Evolutionary conservation across 352 stramenopile genomes (phyloP).

Genomic region (Pythium pyrilobum): DNA sequence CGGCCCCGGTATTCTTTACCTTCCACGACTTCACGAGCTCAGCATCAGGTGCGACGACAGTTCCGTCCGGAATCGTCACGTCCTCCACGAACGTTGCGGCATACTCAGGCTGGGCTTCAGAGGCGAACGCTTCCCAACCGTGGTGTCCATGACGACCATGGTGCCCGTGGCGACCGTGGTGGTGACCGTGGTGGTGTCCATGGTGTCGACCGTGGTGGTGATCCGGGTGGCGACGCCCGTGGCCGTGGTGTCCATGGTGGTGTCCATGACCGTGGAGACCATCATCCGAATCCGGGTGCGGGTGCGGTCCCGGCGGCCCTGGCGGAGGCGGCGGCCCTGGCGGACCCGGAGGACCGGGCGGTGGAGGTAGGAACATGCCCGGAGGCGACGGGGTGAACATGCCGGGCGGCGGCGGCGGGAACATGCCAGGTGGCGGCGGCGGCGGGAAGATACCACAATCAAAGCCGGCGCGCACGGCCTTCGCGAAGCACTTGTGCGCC

Average conservation of each 20-base stretch:
- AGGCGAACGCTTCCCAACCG: background rate
- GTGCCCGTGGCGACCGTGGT: background rate
- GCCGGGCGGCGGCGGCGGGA: conserved; percentile 14
- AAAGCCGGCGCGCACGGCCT: conserved; percentile 1
- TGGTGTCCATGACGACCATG: background rate
- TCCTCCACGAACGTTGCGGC: conserved; percentile 66
- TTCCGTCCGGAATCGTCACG: conserved; percentile 73
- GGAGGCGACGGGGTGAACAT: too few relatives aligned
- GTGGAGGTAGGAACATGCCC: too few relatives aligned
- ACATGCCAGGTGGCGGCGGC: background rate
- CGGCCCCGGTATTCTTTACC: conserved; percentile 57
- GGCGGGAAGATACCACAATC: background rate
- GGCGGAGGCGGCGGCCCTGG: background rate
- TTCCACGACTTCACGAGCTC: conserved; percentile 70
- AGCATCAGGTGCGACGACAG: conserved; percentile 41
- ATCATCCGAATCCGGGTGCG: conserved; percentile 1
- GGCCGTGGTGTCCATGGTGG: background rate
- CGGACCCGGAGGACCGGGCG: too few relatives aligned
- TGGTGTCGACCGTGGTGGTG: background rate
- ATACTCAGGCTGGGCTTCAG: conserved; percentile 16
- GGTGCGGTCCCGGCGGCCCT: background rate
- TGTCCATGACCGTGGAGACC: background rate
- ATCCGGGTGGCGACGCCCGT: background rate
- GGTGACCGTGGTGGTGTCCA: background rate
- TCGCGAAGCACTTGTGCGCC: conserved; percentile 13